phyloP scores from a whole-genome alignment of 306 rosid species.

The Sechiopsis laciniata region DNA sequence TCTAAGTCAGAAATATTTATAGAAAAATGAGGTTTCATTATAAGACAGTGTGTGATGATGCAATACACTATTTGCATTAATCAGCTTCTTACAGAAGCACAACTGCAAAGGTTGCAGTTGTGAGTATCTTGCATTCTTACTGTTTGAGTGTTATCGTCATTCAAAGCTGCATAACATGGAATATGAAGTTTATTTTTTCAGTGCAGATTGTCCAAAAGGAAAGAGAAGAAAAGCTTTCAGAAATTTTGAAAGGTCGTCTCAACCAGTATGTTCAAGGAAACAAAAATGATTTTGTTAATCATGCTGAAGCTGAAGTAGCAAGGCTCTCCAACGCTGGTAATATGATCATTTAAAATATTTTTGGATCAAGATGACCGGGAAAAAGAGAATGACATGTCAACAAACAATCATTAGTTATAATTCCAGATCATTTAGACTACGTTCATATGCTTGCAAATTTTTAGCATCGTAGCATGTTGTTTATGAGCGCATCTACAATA shows the following conservation, averaged over 20 bases:
- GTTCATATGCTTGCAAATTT: not conserved
- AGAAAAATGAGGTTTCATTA: not conserved
- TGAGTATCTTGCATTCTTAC: not conserved
- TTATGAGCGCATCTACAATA: not conserved
- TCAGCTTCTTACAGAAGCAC: not conserved
- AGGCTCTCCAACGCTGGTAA: slow-evolving; percentile 90
- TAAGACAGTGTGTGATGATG: not conserved
- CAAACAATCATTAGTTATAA: not conserved
- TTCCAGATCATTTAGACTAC: not conserved
- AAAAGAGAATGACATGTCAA: not conserved
- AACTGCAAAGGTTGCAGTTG: not conserved
- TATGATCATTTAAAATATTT: not conserved
- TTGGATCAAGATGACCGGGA: not conserved
- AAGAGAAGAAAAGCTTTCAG: slow-evolving; percentile 87
- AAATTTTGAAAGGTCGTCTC: slow-evolving; percentile 63
- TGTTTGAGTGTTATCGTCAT: slow-evolving; percentile 11
- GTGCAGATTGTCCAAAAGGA: slow-evolving; percentile 81
- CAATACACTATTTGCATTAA: not conserved
- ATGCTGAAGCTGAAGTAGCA: slow-evolving; percentile 77
- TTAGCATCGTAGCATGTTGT: slow-evolving; percentile 1
- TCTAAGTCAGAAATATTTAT: not conserved
- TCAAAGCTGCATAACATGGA: slow-evolving; percentile 23
- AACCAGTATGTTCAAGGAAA: slow-evolving; percentile 78
- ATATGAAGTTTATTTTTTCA: slow-evolving; percentile 29
- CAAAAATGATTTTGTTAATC: slow-evolving; percentile 55